Base-by-base conservation (phyloP, 2,329 filamentous ascomycete species). In the Diplodia corticola region DNA sequence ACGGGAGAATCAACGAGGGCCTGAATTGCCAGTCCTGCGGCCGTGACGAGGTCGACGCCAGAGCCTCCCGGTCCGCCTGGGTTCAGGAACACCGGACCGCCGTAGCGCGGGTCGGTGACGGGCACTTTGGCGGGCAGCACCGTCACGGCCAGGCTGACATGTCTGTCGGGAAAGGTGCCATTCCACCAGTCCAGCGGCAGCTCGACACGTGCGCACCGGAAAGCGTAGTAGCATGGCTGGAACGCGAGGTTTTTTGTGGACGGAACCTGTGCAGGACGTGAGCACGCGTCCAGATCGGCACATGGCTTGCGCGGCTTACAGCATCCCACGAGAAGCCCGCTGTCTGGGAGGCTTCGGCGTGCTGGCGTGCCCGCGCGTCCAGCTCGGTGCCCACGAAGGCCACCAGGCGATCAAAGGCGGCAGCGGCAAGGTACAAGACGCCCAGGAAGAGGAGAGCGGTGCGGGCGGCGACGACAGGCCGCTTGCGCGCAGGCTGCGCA, bases 51-150 rank as follows among this genome's bases (percentile, higher is more conserved):
- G 3, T 69, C 63, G 15, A 78, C 71, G 28, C 80, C 80, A 10
- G 77, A 74, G 15, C 78, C 80, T 26, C 80, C 79, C 1, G 80
- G 80, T 1, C 80, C 80, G 5, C 80, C 80, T 9, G 80, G 80
- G 44, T 82, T 82, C 67, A 80, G 68, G 12, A 82, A 65, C 7
- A 81, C 70, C 2, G 79, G 75, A 1, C 79, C 79, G n/a, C 75
- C 77, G 72, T 81, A 81, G 5, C 74, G 70, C 30, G 74, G 70
- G 59, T 78, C 74, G 20, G 73, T 69, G 1, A 77, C 71, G n/a
- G 74, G 68, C 33, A 78, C 75, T 69, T 71, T 71, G 28, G 75
- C 76, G 15, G 74, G 73, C 7, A 77, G 57, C 61, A 76, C 75
- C 15, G 68, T 68, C 15, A 78, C 70, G 15, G 75, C 75, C 46